Evolutionary conservation across 2,329 filamentous ascomycete genomes (phyloP), one percentile per base, ranked within the genome.

Genomic region (Tolypocladium sp.): DNA sequence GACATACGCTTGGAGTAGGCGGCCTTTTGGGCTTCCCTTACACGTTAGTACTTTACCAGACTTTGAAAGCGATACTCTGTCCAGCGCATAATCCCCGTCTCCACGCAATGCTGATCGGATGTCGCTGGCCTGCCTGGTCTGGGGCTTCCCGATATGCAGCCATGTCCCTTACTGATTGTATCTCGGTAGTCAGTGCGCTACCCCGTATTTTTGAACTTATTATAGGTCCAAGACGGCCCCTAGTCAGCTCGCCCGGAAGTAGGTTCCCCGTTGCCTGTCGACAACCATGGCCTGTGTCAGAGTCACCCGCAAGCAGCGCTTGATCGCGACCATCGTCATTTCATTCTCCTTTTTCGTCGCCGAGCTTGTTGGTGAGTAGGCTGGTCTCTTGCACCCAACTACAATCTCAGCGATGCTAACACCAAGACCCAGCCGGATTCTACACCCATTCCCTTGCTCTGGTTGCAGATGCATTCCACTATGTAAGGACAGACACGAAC

Each of bases 401-500:
- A 9, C 30, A 3, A 13, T 52, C 30, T 33, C 9, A 17, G 20
- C 20, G 1, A 30, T 35, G 10, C 30, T 53, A 53, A 53, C 4
- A 30, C 20, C 30, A 22, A 27, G 20, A 10, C 25, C 17, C 61
- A 83, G 83, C 88, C 60, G 87, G 87, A 2, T 88, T 90, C 65
- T 85, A 84, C 61, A 91, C 89, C 1, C 78, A 79, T 57, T 91
- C 89, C 0, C 77, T 92, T 13, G 88, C 88, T 1, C 76, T 92
- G 2, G 77, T 92, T 33, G 88, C 89, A 35, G 89, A 92, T 77
- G 87, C 90, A 1, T 91, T 92, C 65, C 89, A 92, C 69, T 90
- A 91, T 68, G 86, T 89, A 74, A 55, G 57, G 10, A 42, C 49
- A 10, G 12, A 12, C 3, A 30, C 42, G 25, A 22, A 22, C 1